Evolutionary conservation across 805 yeast species (phyloP).

Genomic region (Candida coquimbonensis): DNA sequence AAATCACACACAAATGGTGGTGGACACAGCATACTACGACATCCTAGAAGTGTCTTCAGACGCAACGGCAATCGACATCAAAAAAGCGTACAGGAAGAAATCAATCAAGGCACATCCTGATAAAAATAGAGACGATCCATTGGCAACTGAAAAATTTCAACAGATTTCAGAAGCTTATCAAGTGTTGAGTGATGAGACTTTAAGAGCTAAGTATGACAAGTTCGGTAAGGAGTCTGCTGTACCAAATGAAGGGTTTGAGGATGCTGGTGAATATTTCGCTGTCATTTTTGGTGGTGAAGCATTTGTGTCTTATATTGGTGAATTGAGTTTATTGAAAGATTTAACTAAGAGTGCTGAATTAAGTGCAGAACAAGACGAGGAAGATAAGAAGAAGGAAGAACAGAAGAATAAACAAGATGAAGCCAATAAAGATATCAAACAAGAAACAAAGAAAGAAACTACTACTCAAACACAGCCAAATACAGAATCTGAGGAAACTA

Average conservation of each 20-base stretch:
- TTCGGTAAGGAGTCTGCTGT: slow-evolving; percentile 69
- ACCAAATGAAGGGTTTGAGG: slow-evolving; percentile 65
- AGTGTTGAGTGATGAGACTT: slow-evolving; percentile 57
- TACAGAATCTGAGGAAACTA: background rate
- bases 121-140: slow-evolving; percentile 70
- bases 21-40: slow-evolving; percentile 70
- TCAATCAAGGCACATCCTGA: slow-evolving; percentile 78
- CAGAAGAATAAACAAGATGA: slow-evolving; percentile 13
- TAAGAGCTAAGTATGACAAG: slow-evolving; percentile 65
- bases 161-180: slow-evolving; percentile 68
- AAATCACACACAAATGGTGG: slow-evolving; percentile 41
- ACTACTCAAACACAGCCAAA: background rate
- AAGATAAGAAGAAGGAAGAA: slow-evolving; percentile 32
- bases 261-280: slow-evolving; percentile 64
- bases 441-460: background rate
- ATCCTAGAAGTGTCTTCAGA: slow-evolving; percentile 47
- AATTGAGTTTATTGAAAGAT: slow-evolving; percentile 70
- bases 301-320: slow-evolving; percentile 82
- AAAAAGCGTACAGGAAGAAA: slow-evolving; percentile 72
- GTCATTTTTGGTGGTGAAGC: slow-evolving; percentile 87
- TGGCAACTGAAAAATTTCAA: slow-evolving; percentile 65
- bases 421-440: background rate
- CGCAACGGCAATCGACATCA: slow-evolving; percentile 62
- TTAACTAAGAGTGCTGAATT: slow-evolving; percentile 55
- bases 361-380: slow-evolving; percentile 40